Percentiles rank a stretch among this genome's conserved stretches.
These are phyloP conservation scores for Trichocladium antarcticum DNA, from an alignment of 495 filamentous ascomycete species.

Conservation along the genomic window DNA sequence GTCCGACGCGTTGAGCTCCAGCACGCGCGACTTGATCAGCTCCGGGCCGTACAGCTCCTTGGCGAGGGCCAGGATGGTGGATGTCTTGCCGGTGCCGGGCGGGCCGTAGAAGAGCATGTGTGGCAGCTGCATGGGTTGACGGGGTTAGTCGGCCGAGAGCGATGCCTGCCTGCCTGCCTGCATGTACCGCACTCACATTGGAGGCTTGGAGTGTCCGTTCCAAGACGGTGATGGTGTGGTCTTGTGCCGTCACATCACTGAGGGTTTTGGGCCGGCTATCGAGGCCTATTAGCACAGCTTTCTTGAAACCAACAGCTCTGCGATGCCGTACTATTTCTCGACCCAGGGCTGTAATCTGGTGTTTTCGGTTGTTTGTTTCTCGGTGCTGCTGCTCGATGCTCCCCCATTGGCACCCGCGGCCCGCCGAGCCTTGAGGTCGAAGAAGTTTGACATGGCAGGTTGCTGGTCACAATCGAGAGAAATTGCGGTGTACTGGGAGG, in stretches of 20 bases:
- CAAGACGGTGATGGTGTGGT: slow-evolving; percentile 89
- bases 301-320: background rate
- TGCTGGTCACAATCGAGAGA: background rate
- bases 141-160: no score
- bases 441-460: slow-evolving; percentile 64
- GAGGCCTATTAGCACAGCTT: slow-evolving; percentile 13
- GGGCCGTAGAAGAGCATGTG: slow-evolving; percentile 99
- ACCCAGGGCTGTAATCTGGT: slow-evolving; percentile 83
- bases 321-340: slow-evolving; percentile 82
- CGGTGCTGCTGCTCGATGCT: slow-evolving; percentile 37
- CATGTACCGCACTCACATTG: slow-evolving; percentile 66
- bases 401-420: slow-evolving; percentile 56
- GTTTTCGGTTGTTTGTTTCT: slow-evolving; percentile 49
- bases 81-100: slow-evolving; percentile 97
- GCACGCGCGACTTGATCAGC: slow-evolving; percentile 83
- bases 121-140: slow-evolving; percentile 55
- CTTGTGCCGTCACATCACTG: slow-evolving; percentile 92
- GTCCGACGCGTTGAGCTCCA: slow-evolving; percentile 97
- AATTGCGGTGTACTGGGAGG: background rate
- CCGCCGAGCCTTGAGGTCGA: slow-evolving; percentile 87
- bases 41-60: slow-evolving; percentile 97
- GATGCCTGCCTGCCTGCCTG: no score
- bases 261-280: slow-evolving; percentile 81
- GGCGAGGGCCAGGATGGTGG: slow-evolving; percentile 86
- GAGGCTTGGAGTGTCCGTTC: slow-evolving; percentile 86